phyloP scores from a whole-genome alignment of 352 stramenopile genomes.

The Detonula confervacea region DNA sequence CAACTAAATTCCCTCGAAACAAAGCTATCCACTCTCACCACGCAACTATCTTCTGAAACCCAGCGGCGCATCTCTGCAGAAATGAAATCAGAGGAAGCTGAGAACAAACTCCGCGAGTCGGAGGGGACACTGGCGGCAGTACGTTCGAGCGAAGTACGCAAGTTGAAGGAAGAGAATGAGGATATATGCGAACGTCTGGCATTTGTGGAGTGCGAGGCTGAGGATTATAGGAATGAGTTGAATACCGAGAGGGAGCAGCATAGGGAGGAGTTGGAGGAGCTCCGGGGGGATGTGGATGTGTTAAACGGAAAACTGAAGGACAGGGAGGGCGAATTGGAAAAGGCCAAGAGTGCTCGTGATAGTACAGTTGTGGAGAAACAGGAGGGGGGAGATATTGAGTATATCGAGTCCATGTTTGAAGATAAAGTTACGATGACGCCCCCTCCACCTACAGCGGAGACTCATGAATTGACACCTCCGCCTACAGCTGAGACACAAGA shows the following conservation, averaged over 20 bases:
- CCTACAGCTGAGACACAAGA: too few relatives aligned
- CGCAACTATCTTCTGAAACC: slow-evolving; percentile 71
- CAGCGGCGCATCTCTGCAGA: slow-evolving; percentile 73
- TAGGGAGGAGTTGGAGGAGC: slow-evolving; percentile 70
- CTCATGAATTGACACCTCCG: too few relatives aligned
- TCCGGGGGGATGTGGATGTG: slow-evolving; percentile 44
- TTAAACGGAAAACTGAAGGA: slow-evolving; percentile 32
- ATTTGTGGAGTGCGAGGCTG: slow-evolving; percentile 81
- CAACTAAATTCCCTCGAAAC: slow-evolving; percentile 80
- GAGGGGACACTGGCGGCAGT: slow-evolving; percentile 57
- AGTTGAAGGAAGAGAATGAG: slow-evolving; percentile 79
- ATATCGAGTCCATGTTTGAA: too few relatives aligned
- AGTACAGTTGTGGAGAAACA: slow-evolving; percentile 18
- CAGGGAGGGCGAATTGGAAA: slow-evolving; percentile 28
- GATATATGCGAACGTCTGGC: slow-evolving; percentile 83
- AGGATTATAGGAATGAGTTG: slow-evolving; percentile 80
- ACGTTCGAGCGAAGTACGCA: slow-evolving; percentile 40
- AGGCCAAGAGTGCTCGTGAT: slow-evolving; percentile 1
- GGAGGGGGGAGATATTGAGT: too few relatives aligned
- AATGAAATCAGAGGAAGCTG: slow-evolving; percentile 74
- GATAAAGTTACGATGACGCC: too few relatives aligned
- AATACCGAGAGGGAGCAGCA: slow-evolving; percentile 73
- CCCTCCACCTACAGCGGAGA: too few relatives aligned
- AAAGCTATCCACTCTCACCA: slow-evolving; percentile 62
- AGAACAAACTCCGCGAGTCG: slow-evolving; percentile 69